A percentile compares a stretch with the other conserved stretches of the same genome.
These are phyloP conservation scores for Udeniomyces megalosporus DNA, from an alignment of 768 basidiomycete species.

Conservation along the genomic window DNA sequence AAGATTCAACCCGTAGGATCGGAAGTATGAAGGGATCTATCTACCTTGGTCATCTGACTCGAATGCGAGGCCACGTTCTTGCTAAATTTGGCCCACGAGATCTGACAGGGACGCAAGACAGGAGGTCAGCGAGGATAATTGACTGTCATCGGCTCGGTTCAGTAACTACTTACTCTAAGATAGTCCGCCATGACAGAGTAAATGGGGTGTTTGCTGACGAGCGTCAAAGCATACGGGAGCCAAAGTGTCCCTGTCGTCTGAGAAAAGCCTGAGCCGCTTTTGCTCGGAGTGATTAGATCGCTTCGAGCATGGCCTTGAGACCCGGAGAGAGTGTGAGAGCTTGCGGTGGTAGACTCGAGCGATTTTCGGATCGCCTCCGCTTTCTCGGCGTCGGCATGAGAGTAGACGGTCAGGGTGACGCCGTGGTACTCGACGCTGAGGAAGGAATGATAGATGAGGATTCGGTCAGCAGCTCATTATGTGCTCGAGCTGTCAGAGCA, in stretches of 20 bases:
- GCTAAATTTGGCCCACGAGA: constrained; percentile 23
- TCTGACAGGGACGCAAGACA: background rate
- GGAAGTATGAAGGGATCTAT: background rate
- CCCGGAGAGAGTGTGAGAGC: background rate
- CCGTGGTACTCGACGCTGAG: constrained; percentile 76
- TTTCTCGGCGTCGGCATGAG: constrained; percentile 59
- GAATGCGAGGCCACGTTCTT: constrained; percentile 79
- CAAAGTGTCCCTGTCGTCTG: constrained; percentile 40
- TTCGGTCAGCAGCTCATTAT: constrained; percentile 54
- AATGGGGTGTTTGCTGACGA: constrained; percentile 81
- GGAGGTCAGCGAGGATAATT: constrained; percentile 83
- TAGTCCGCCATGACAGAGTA: constrained; percentile 93
- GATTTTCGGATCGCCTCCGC: background rate
- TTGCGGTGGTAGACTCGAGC: background rate
- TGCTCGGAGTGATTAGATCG: background rate
- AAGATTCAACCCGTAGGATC: too few relatives aligned
- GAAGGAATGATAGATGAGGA: constrained; percentile 59
- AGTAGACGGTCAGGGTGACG: constrained; percentile 88
- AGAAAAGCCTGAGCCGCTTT: background rate
- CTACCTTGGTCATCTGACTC: background rate
- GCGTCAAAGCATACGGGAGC: constrained; percentile 60
- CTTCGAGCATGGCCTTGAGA: background rate
- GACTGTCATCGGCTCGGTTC: too few relatives aligned
- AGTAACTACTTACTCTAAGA: too few relatives aligned
- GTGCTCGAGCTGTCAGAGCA: constrained; percentile 56